These are phyloP conservation scores for Hypoxylon sp. DNA, from an alignment of 2,329 filamentous ascomycete species.

Conservation along the genomic window DNA sequence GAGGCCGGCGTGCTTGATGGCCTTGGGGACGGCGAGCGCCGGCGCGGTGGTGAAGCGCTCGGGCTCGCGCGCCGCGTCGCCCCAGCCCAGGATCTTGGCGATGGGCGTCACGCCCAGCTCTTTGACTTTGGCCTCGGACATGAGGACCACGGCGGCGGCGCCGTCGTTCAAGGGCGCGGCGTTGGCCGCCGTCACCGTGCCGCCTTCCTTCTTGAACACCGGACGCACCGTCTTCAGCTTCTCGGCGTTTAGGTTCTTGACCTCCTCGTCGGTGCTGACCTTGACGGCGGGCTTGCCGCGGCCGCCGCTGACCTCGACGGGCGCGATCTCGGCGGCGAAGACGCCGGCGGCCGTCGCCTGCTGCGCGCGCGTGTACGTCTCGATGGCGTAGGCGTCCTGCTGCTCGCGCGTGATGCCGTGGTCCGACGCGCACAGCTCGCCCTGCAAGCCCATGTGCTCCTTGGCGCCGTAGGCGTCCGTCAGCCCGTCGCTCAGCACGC, in stretches of 20 bases:
- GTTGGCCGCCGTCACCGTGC: conserved; percentile 95
- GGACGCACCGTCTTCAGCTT: conserved; percentile 89
- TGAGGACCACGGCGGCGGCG: conserved; percentile 89
- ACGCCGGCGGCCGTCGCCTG: conserved; percentile 86
- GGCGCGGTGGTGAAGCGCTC: conserved; percentile 97
- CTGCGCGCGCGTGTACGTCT: conserved; percentile 77
- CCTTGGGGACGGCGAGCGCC: conserved; percentile 94
- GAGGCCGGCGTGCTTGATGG: conserved; percentile 92
- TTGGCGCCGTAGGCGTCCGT: conserved; percentile 90
- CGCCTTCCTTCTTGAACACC: conserved; percentile 81
- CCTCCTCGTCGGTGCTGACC: conserved; percentile 91
- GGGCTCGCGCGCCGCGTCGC: conserved; percentile 89
- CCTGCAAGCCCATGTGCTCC: conserved; percentile 95
- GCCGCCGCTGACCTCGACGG: conserved; percentile 86
- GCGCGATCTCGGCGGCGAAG: conserved; percentile 88
- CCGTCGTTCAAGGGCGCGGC: conserved; percentile 97
- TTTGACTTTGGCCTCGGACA: conserved; percentile 94
- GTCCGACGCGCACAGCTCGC: conserved; percentile 90
- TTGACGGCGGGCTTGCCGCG: conserved; percentile 88
- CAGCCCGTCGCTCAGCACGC: conserved; percentile 92
- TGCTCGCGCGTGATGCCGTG: conserved; percentile 83
- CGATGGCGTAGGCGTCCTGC: conserved; percentile 96
- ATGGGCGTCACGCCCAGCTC: conserved; percentile 91
- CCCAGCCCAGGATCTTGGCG: conserved; percentile 98
- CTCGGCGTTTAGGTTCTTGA: conserved; percentile 89